Conservation (phyloP, 352 stramenopile species). For the Phytophthora boehmeriae region DNA sequence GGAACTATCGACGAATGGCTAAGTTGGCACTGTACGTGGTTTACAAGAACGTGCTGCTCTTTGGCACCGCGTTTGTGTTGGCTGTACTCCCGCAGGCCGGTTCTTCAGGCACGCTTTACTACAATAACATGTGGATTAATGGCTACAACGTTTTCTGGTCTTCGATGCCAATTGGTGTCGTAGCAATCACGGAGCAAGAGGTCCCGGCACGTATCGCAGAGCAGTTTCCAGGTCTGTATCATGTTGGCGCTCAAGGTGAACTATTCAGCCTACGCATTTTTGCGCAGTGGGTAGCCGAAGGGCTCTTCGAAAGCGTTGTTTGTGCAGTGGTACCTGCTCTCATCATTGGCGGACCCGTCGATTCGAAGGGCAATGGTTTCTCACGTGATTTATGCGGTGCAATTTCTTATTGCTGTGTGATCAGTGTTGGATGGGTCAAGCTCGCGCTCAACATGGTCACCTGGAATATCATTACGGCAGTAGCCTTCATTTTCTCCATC, state of each 20-base stretch:
- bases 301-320: slow-evolving; percentile 76
- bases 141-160: slow-evolving; percentile 98
- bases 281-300: slow-evolving; percentile 79
- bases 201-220: slow-evolving; percentile 71
- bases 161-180: slow-evolving; percentile 90
- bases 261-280: slow-evolving; percentile 87
- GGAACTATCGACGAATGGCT: slow-evolving; percentile 97
- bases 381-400: slow-evolving; percentile 74
- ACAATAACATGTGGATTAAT: slow-evolving; percentile 92
- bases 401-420: slow-evolving; percentile 81
- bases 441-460: slow-evolving; percentile 85
- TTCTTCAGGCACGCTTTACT: slow-evolving; percentile 82
- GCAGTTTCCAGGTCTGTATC: slow-evolving; percentile 83
- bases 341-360: slow-evolving; percentile 57
- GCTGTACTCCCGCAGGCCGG: slow-evolving; percentile 71
- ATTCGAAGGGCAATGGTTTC: slow-evolving; percentile 66
- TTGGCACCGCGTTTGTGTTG: slow-evolving; percentile 87
- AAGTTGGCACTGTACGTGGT: slow-evolving; percentile 98
- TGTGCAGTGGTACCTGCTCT: slow-evolving; percentile 71
- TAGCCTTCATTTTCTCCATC: slow-evolving; percentile 66
- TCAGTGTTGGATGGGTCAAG: slow-evolving; percentile 82
- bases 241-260: slow-evolving; percentile 75
- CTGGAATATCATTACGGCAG: slow-evolving; percentile 70
- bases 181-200: slow-evolving; percentile 86
- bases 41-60: slow-evolving; percentile 98